phyloP scores from a whole-genome alignment of 1,139 yeast species.

The Suhomyces bolitotheri region DNA sequence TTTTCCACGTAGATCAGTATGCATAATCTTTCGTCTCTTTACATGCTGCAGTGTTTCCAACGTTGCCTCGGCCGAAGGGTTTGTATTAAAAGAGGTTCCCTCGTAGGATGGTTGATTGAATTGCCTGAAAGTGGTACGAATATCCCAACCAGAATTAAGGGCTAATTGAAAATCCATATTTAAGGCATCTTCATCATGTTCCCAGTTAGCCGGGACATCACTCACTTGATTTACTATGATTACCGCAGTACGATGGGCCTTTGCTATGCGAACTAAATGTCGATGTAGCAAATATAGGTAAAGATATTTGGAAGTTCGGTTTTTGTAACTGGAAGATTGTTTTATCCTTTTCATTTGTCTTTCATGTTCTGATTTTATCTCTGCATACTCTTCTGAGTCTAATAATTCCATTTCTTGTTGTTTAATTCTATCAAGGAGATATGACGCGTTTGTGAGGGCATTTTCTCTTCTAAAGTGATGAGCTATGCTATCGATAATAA shows the following conservation, averaged over 20 bases:
- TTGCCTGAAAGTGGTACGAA: neutral
- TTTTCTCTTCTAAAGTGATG: conserved; percentile 78
- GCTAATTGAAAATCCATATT: conserved; percentile 70
- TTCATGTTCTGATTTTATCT: conserved; percentile 29
- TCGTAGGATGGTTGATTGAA: neutral
- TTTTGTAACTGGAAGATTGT: conserved; percentile 30
- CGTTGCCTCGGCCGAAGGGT: too few relatives aligned
- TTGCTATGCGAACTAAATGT: conserved; percentile 53
- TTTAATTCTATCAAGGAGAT: conserved; percentile 24
- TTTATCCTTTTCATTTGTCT: conserved; percentile 30
- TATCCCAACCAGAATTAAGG: conserved; percentile 75
- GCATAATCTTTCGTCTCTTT: too few relatives aligned
- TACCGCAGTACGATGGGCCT: conserved; percentile 53
- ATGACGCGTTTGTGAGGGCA: conserved; percentile 32
- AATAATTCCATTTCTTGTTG: conserved; percentile 24
- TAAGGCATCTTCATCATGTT: conserved; percentile 37
- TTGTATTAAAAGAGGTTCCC: too few relatives aligned
- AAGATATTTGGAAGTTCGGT: conserved; percentile 36
- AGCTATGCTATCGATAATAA: conserved; percentile 78
- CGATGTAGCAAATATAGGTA: conserved; percentile 49
- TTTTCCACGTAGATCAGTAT: too few relatives aligned
- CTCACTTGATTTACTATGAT: conserved; percentile 82
- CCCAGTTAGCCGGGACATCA: conserved; percentile 32
- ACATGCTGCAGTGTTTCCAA: too few relatives aligned
- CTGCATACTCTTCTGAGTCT: conserved; percentile 19